Conservation (phyloP, 1,139 yeast genomes). For the Casaregolazyma lundiana region DNA sequence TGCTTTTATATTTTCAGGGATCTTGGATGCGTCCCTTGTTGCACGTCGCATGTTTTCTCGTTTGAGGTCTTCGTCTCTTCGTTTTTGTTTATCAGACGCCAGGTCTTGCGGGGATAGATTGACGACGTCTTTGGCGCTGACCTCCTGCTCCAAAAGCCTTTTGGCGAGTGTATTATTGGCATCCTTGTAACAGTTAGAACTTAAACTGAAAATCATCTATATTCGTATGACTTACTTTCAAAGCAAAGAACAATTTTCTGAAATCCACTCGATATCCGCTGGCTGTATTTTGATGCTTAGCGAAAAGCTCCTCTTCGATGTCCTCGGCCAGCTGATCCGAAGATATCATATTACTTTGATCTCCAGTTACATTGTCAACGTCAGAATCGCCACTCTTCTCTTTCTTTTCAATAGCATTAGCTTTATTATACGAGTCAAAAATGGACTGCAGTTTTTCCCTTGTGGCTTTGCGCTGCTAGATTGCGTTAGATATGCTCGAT, state of each 20-base stretch:
- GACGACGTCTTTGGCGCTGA: slow-evolving; percentile 20
- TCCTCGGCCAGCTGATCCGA: slow-evolving; percentile 15
- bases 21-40: slow-evolving; percentile 17
- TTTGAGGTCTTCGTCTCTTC: slow-evolving; percentile 20
- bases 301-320: slow-evolving; percentile 19
- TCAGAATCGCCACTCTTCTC: neutral
- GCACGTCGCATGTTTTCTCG: slow-evolving; percentile 23
- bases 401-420: slow-evolving; percentile 5
- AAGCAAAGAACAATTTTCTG: slow-evolving; percentile 19
- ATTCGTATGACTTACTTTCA: slow-evolving; percentile 14
- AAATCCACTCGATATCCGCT: slow-evolving; percentile 19
- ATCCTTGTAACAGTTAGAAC: slow-evolving; percentile 14
- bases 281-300: slow-evolving; percentile 14
- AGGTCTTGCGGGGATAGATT: slow-evolving; percentile 20
- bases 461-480: slow-evolving; percentile 21
- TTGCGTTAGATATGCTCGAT: slow-evolving; percentile 6
- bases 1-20: slow-evolving; percentile 30
- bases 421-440: slow-evolving; percentile 9
- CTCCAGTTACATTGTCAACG: neutral
- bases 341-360: neutral
- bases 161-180: slow-evolving; percentile 17
- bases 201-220: neutral
- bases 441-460: slow-evolving; percentile 14
- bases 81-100: slow-evolving; percentile 19
- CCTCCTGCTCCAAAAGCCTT: slow-evolving; percentile 15